A percentile compares a stretch with the other conserved stretches of the same genome.
phyloP scores from a whole-genome alignment of 306 rosid species.

The Glycine soja region DNA sequence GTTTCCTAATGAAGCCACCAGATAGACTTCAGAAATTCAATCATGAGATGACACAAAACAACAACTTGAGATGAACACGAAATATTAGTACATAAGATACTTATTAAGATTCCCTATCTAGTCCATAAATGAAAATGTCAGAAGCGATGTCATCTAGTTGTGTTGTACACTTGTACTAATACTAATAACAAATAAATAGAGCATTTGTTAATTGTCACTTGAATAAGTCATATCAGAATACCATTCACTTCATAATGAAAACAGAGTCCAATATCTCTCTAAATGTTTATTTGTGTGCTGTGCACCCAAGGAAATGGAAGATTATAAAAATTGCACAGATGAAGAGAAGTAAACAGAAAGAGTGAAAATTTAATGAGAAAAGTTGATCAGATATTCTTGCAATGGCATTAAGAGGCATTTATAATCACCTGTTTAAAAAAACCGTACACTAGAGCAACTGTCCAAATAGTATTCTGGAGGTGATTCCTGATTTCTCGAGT shows the following conservation, averaged over 20 bases:
- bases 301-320: not conserved
- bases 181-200: constrained; percentile 15
- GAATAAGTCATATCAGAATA: constrained; percentile 22
- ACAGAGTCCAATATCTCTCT: not conserved
- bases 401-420: not conserved
- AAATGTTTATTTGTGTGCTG: not conserved
- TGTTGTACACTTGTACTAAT: constrained; percentile 11
- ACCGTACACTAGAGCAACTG: constrained; percentile 90
- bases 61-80: constrained; percentile 11
- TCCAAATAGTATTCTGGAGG: constrained; percentile 82
- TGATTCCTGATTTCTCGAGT: constrained; percentile 74
- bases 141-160: constrained; percentile 21
- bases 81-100: constrained; percentile 10
- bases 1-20: constrained; percentile 59
- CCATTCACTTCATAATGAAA: not conserved
- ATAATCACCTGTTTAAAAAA: constrained; percentile 85
- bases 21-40: constrained; percentile 23
- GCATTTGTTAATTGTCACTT: constrained; percentile 11
- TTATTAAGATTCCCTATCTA: constrained; percentile 14
- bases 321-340: not conserved
- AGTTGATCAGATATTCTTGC: not conserved
- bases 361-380: not conserved
- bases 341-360: not conserved
- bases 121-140: constrained; percentile 4
- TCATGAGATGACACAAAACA: not conserved